phyloP scores from a whole-genome alignment of 2,329 filamentous ascomycete species.

The Cadophora malorum region DNA sequence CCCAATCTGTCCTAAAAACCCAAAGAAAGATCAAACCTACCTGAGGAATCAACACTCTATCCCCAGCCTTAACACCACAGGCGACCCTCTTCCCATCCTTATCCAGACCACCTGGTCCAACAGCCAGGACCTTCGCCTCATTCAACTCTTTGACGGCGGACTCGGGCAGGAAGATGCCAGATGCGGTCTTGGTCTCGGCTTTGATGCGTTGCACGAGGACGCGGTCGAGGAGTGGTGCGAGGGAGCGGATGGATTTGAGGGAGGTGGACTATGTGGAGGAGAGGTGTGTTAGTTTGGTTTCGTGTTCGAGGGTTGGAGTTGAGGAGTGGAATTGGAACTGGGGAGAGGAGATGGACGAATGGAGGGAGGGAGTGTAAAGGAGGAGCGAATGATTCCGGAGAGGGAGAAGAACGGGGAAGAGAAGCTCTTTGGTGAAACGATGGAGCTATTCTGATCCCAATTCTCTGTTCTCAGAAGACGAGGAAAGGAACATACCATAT shows the following conservation, averaged over 20 bases:
- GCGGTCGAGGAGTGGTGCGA: slow-evolving; percentile 95
- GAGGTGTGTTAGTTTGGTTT: neutral
- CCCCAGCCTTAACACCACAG: slow-evolving; percentile 82
- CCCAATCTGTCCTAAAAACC: neutral
- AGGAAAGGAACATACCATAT: slow-evolving; percentile 35
- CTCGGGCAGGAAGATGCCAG: slow-evolving; percentile 97
- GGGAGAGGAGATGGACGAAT: neutral
- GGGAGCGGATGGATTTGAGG: slow-evolving; percentile 93
- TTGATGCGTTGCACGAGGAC: slow-evolving; percentile 98
- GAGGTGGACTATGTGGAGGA: slow-evolving; percentile 63
- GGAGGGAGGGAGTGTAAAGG: neutral
- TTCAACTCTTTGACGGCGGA: slow-evolving; percentile 97
- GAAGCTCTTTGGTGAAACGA: neutral
- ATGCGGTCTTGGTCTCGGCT: slow-evolving; percentile 94
- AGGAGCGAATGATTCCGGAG: neutral
- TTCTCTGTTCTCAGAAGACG: neutral
- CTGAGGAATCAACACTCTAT: slow-evolving; percentile 95
- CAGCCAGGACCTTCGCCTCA: slow-evolving; percentile 94
- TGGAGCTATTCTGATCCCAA: neutral
- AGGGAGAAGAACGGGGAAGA: neutral
- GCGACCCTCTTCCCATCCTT: slow-evolving; percentile 87
- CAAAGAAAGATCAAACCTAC: slow-evolving; percentile 56
- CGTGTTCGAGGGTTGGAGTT: neutral
- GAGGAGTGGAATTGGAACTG: neutral
- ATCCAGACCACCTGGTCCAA: slow-evolving; percentile 87